Conservation (phyloP, 2,329 filamentous ascomycete species). For the Raffaelea ambrosiae region DNA sequence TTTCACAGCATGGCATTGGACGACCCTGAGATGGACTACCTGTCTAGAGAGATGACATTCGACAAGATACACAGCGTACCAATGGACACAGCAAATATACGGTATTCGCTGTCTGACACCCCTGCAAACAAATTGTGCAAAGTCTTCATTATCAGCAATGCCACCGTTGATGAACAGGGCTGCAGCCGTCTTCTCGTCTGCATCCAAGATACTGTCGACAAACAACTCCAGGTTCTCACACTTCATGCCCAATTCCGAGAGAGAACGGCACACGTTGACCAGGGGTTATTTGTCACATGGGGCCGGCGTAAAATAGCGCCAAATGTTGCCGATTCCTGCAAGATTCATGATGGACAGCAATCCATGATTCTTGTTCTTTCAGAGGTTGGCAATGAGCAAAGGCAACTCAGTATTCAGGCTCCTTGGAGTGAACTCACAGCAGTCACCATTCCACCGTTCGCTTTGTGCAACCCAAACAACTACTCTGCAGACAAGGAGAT, state of each 20-base stretch:
- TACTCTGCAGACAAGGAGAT: background rate
- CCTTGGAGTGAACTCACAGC: constrained; percentile 67
- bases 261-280: constrained; percentile 14
- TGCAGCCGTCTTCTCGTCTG: constrained; percentile 54
- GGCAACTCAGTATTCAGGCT: constrained; percentile 63
- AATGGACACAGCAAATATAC: constrained; percentile 51
- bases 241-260: constrained; percentile 44
- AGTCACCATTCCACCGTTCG: constrained; percentile 53
- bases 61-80: constrained; percentile 62
- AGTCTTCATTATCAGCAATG: constrained; percentile 60
- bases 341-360: constrained; percentile 56
- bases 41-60: constrained; percentile 65
- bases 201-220: constrained; percentile 61
- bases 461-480: constrained; percentile 27
- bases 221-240: constrained; percentile 58
- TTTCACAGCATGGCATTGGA: constrained; percentile 66
- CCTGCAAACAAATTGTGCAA: constrained; percentile 47
- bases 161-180: constrained; percentile 42
- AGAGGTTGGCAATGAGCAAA: constrained; percentile 52
- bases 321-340: constrained; percentile 65
- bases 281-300: constrained; percentile 28
- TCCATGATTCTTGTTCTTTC: constrained; percentile 64
- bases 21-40: constrained; percentile 61
- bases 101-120: constrained; percentile 47
- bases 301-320: constrained; percentile 51